phyloP scores from a whole-genome alignment of 2,329 filamentous ascomycete genomes.

The Leptographium radiaticola region DNA sequence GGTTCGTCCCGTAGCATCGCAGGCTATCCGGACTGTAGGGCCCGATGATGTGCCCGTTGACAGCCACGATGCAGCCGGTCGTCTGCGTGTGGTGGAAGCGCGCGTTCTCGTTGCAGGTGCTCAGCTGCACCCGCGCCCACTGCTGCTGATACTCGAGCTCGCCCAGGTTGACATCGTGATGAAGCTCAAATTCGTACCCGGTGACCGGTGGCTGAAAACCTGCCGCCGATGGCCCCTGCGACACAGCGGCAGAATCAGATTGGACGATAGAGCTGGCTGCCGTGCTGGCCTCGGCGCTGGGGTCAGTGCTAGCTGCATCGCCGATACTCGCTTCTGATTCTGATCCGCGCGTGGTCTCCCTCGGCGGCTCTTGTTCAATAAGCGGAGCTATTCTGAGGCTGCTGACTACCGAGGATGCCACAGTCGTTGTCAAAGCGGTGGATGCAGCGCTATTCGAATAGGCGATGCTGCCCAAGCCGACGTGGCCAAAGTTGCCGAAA shows the following conservation, averaged over 20 bases:
- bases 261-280: neutral
- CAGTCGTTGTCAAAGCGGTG: too few species aligned
- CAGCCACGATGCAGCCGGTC: slow-evolving; percentile 10
- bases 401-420: neutral
- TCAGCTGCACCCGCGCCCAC: slow-evolving; percentile 10
- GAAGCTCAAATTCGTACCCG: slow-evolving; percentile 13
- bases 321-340: neutral
- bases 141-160: slow-evolving; percentile 9
- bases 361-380: neutral
- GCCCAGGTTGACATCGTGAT: slow-evolving; percentile 8
- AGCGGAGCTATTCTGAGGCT: neutral
- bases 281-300: neutral
- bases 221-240: neutral
- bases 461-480: too few species aligned
- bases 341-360: neutral
- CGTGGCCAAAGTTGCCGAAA: neutral
- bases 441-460: too few species aligned
- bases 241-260: neutral
- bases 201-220: slow-evolving; percentile 5
- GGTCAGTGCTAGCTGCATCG: neutral
- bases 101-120: slow-evolving; percentile 12
- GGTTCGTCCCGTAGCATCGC: slow-evolving; percentile 10
- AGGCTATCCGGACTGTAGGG: slow-evolving; percentile 9
- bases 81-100: slow-evolving; percentile 11
- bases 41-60: slow-evolving; percentile 10